Base-by-base conservation (phyloP, 768 basidiomycete genomes). In the Kwoniella sp. region DNA sequence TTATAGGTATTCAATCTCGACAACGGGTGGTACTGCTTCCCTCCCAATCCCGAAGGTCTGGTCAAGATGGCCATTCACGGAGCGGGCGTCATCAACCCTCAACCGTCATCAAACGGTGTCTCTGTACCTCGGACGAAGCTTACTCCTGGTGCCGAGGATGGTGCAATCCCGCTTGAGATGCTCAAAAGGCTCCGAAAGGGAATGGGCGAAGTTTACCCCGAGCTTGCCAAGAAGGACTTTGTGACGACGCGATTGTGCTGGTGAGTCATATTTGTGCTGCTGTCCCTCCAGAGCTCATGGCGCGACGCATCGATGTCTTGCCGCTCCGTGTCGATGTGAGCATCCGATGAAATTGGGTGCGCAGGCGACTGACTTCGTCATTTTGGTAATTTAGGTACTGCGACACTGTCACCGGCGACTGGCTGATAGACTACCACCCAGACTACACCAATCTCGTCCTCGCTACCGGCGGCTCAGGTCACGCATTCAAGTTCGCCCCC, bases 321-420 rank as follows among this genome's bases (percentile, higher is more conserved):
- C 1, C 47, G 8, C 30, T 31, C 9, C 4, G 38, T 58, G 26
- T 67, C 54, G 9, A 51, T 61, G n/a, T n/a, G n/a, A n/a, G n/a
- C n/a, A n/a, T n/a, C n/a, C n/a, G n/a, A 20, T 55, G 17, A 30
- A 5, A 31, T 2, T 31, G 30, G 38, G n/a, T 34, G 12, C 45
- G 28, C 25, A 17, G 53, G 22, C 7, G 20, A 15, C 47, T 30
- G 55, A 34, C 29, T n/a, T n/a, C n/a, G n/a, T n/a, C n/a, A n/a
- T n/a, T n/a, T n/a, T n/a, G n/a, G n/a, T n/a, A n/a, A n/a, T n/a
- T 52, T 68, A 93, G 92, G 92, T 97, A 97, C 78, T 89, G 89
- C 25, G 94, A 96, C 72, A 87, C 92, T 4, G 85, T 87, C 0
- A 90, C 93, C 73, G 88, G 87, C 2, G 86, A 97, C 79, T 97